Percentiles rank a stretch among this genome's conserved stretches.
Conservation (phyloP, 2,329 filamentous ascomycete species). For the Pseudopyrenochaeta lycopersici region DNA sequence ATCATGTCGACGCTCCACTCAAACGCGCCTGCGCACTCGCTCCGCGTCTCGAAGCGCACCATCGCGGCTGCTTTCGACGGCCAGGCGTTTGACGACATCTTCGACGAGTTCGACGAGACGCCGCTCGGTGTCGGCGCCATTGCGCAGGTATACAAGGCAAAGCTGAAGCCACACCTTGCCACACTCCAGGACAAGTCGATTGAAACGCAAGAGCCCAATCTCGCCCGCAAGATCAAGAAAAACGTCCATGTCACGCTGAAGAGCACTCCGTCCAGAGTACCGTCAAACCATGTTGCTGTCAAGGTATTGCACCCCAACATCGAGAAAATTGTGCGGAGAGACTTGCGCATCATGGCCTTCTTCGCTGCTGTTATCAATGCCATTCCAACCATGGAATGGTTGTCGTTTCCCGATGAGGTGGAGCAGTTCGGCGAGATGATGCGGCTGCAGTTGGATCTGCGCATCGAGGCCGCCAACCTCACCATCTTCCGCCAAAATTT, state of each 20-base stretch:
- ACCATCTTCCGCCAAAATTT: conserved; percentile 90
- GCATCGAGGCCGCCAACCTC: conserved; percentile 93
- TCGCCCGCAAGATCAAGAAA: conserved; percentile 75
- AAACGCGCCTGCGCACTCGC: conserved; percentile 88
- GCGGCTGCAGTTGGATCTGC: conserved; percentile 92
- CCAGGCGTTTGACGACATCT: conserved; percentile 85
- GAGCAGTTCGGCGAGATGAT: conserved; percentile 98
- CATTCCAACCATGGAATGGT: conserved; percentile 95
- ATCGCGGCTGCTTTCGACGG: conserved; percentile 85
- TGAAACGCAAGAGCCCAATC: conserved; percentile 60
- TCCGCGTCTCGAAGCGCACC: conserved; percentile 79
- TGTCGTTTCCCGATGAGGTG: conserved; percentile 95
- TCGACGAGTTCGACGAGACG: conserved; percentile 90
- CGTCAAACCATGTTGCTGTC: conserved; percentile 91
- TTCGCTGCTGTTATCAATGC: conserved; percentile 85
- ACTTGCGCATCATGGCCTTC: conserved; percentile 91
- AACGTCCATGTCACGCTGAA: conserved; percentile 90
- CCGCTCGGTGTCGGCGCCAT: conserved; percentile 95
- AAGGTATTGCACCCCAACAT: conserved; percentile 95
- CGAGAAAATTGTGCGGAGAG: conserved; percentile 87
- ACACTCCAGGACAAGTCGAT: conserved; percentile 68
- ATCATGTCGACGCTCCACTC: conserved; percentile 96
- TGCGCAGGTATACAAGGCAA: conserved; percentile 96
- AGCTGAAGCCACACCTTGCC: conserved; percentile 81
- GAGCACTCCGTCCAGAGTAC: conserved; percentile 82